Conservation (phyloP, 208 protist species). For the Leishmania lainsoni region DNA sequence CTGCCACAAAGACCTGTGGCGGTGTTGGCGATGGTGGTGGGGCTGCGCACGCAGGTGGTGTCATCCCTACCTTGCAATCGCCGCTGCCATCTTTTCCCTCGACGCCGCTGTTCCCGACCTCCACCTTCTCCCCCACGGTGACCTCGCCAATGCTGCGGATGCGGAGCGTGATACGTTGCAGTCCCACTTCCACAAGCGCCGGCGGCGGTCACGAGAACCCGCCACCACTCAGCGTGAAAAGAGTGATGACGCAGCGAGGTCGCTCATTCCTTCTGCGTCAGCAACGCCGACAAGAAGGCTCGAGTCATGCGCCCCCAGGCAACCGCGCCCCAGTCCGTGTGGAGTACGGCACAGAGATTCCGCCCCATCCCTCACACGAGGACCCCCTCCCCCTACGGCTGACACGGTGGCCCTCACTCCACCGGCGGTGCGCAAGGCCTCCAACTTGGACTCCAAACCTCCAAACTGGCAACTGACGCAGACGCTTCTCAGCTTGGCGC, state of each 20-base stretch:
- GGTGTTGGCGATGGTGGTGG: background rate
- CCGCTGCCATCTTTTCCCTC: background rate
- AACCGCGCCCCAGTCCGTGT: background rate
- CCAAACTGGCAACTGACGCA: background rate
- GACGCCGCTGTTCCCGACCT: background rate
- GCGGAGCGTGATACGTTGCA: background rate
- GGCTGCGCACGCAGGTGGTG: background rate
- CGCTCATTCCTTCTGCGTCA: conserved; percentile 1
- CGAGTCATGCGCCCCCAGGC: background rate
- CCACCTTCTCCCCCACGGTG: background rate
- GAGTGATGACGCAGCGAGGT: background rate
- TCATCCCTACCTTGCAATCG: background rate
- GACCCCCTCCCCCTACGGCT: too few relatives aligned
- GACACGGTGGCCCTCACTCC: background rate
- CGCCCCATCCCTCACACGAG: too few relatives aligned
- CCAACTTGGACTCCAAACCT: background rate
- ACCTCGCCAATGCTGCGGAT: background rate
- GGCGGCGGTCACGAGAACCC: background rate
- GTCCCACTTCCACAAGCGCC: background rate
- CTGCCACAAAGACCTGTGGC: background rate
- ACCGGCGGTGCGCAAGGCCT: background rate
- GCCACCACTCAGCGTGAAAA: background rate
- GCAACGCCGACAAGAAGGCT: conserved; percentile 8
- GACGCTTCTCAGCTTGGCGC: background rate
- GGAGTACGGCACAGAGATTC: too few relatives aligned